Percentiles rank a stretch among this genome's conserved stretches.
Conservation (phyloP, 331 rosid genomes). For the Quercus phellos region DNA sequence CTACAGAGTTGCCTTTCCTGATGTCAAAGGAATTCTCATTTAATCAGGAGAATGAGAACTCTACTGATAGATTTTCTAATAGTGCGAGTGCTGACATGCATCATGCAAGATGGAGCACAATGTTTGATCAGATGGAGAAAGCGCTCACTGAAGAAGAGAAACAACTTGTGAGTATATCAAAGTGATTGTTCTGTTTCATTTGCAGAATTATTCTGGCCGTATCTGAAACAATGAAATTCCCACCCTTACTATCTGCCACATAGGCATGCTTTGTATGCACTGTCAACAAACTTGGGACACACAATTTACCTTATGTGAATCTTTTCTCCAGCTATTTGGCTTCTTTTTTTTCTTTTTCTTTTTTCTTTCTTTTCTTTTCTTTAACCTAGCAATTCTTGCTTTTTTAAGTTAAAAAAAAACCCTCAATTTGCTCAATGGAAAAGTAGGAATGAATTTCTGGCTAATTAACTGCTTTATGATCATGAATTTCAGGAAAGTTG, state of each 20-base stretch:
- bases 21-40: conserved; percentile 62
- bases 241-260: background rate
- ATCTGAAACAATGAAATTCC: background rate
- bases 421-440: no score
- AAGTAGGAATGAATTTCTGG: no score
- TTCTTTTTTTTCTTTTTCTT: background rate
- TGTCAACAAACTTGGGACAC: background rate
- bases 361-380: background rate
- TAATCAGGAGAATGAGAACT: conserved; percentile 36
- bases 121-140: conserved; percentile 85
- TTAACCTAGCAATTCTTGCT: background rate
- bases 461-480: background rate
- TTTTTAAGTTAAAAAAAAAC: no score
- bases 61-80: conserved; percentile 30
- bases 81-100: conserved; percentile 61
- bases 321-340: background rate
- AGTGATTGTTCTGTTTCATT: background rate
- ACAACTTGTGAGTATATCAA: conserved; percentile 64
- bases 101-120: conserved; percentile 66
- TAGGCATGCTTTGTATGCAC: background rate
- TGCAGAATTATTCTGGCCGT: background rate
- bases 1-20: conserved; percentile 76
- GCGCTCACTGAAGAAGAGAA: conserved; percentile 89
- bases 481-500: conserved; percentile 73
- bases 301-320: background rate